A percentile compares a stretch with the other conserved stretches of the same genome.
Evolutionary conservation across 805 yeast species (phyloP).

Genomic region (Metschnikowia lochheadii): DNA sequence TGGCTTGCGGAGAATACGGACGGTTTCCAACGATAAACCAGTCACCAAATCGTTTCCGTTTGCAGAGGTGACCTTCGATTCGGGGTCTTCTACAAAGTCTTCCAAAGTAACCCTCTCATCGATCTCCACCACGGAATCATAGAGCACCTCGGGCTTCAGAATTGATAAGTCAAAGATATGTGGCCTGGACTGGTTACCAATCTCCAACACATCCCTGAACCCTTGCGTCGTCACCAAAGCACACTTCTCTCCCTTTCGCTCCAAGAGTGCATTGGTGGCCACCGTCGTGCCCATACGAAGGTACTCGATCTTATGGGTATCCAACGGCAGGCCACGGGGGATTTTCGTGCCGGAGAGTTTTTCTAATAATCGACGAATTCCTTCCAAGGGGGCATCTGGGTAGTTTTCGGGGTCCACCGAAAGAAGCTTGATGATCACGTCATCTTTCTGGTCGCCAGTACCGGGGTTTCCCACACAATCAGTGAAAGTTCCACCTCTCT

Average conservation of each 20-base stretch:
- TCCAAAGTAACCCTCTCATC: slow-evolving; percentile 87
- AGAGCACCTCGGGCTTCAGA: slow-evolving; percentile 64
- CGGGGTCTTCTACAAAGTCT: slow-evolving; percentile 16
- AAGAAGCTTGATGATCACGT: slow-evolving; percentile 16
- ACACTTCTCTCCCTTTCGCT: slow-evolving; percentile 86
- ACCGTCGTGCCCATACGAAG: slow-evolving; percentile 31
- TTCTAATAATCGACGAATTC: slow-evolving; percentile 16
- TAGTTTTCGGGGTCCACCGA: slow-evolving; percentile 19
- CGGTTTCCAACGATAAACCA: slow-evolving; percentile 32
- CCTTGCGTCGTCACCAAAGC: slow-evolving; percentile 87
- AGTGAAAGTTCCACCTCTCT: slow-evolving; percentile 21
- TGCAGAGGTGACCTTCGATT: slow-evolving; percentile 3
- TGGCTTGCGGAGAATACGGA: slow-evolving; percentile 31
- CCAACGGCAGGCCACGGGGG: slow-evolving; percentile 19
- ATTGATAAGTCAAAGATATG: slow-evolving; percentile 81
- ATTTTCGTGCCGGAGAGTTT: slow-evolving; percentile 10
- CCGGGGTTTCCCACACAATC: slow-evolving; percentile 21
- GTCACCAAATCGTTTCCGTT: slow-evolving; percentile 32
- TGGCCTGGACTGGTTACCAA: slow-evolving; percentile 93
- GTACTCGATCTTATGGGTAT: slow-evolving; percentile 15
- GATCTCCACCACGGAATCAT: slow-evolving; percentile 72
- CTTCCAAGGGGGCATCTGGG: slow-evolving; percentile 19
- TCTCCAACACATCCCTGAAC: slow-evolving; percentile 72
- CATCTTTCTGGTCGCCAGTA: slow-evolving; percentile 16
- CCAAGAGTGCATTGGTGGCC: slow-evolving; percentile 92